Conservation (phyloP, 495 filamentous ascomycete species). For the Rostrohypoxylon terebratum region DNA sequence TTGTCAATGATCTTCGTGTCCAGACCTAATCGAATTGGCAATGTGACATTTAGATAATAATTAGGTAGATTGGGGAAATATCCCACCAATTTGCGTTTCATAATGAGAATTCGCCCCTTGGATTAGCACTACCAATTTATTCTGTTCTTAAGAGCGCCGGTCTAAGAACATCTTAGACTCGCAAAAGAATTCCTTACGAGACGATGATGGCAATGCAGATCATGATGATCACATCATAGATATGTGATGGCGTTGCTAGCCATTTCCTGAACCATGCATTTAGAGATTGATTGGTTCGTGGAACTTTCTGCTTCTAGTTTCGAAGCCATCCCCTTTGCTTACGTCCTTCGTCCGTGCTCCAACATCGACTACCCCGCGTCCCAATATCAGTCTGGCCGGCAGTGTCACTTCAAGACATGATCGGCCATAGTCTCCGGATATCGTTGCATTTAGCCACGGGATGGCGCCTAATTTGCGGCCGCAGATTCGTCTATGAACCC, state of each 20-base stretch:
- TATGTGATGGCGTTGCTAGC: slow-evolving; percentile 28
- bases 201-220: not conserved
- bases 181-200: not conserved
- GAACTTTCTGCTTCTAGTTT: slow-evolving; percentile 35
- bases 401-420: slow-evolving; percentile 34
- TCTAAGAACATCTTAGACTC: not conserved
- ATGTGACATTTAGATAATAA: not conserved
- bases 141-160: not conserved
- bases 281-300: slow-evolving; percentile 31
- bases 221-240: slow-evolving; percentile 23
- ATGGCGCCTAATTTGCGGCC: slow-evolving; percentile 32
- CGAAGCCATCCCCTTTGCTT: slow-evolving; percentile 19
- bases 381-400: slow-evolving; percentile 28
- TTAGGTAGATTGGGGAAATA: not conserved
- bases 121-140: not conserved
- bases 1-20: not conserved
- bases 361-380: slow-evolving; percentile 40
- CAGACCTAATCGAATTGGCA: not conserved
- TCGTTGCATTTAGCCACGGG: slow-evolving; percentile 39
- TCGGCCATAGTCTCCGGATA: slow-evolving; percentile 29
- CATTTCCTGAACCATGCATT: not conserved
- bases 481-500: slow-evolving; percentile 20
- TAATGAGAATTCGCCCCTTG: not conserved
- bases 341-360: slow-evolving; percentile 38
- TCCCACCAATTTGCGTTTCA: not conserved